Base-by-base conservation (phyloP, 306 rosid species). In the Hylodesmum podocarpum region DNA sequence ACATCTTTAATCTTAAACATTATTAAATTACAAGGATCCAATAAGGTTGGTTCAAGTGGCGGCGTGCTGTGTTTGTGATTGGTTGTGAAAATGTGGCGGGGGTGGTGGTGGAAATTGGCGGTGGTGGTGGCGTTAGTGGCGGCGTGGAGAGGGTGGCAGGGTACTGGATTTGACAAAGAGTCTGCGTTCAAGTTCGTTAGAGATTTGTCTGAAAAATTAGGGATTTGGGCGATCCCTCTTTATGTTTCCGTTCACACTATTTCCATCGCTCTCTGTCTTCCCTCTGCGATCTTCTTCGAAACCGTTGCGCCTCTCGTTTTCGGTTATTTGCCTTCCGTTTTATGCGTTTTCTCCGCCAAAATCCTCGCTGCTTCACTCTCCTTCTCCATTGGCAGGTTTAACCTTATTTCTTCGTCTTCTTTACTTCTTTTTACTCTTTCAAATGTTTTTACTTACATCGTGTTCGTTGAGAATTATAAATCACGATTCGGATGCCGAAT, bases 301-400 rank as follows among this genome's bases (percentile, higher is more conserved):
- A 94, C 97, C 57, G 88, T 88, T 16, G 88, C 96, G 62, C 86
- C 97, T 59, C 82, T 92, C 34, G 92, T 95, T 33, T 95, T 95
- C 69, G 99, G 97, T 27, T 95, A 89, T 84, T 54, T 89, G 67
- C 88, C 92, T 3, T 97, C 92, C 6, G 79, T 95, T 1, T 75
- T 87, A 29, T 92, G 89, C 65, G 99, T 95, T 82, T 90, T 95
- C 88, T 72, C 87, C 2, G 99, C 99, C 29, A 95, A 95, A 91
- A 40, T 95, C 18, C 91, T 92, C 15, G 99, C 91, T 1, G 99
- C 97, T 0, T 95, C 97, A 31, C 91, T 92, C 68, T 92, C 99
- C 0, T 95, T 95, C 79, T 83, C 84, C 78, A 79, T 95, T 85
- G 99, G 97, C 78, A 92, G 98, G 98, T 91, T 25, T 1, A 3